Base-by-base conservation (phyloP, 371 early-diverging fungal species). In the Coemansia sp. region DNA sequence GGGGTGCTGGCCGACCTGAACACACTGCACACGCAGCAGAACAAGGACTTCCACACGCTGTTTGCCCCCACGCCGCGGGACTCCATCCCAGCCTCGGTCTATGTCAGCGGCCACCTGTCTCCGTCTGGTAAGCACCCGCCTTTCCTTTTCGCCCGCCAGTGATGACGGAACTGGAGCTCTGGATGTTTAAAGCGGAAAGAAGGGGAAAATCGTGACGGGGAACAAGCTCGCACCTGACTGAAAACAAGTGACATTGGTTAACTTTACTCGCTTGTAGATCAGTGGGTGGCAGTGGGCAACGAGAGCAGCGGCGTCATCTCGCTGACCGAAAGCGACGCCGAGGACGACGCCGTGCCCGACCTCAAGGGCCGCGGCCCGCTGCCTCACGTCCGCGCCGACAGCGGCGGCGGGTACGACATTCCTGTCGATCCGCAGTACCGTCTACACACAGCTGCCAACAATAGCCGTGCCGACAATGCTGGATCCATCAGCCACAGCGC, bases 101-200 rank as follows among this genome's bases (percentile, higher is more conserved):
- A 68, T 35, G 74, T 68, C 36, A 72, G 74, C 61, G 74, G 74
- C 20, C 74, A 72, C 57, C 47, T 72, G 74, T 68, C 74, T n/a
- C 74, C 74, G 0, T 59, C 65, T 8, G 74, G 74, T 72, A 72
- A 68, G 74, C 45, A 41, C n/a, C 16, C 12, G 5, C 30, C 3
- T 30, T 8, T 53, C 9, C 9, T 8, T 26, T 8, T 49, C 12
- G 12, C 49, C 8, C 33, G 14, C 10, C 12, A 45, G 45, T 45
- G 45, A 45, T 45, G 45, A 45, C 45, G 45, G 20, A 45, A 45
- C 8, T 5, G 14, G 45, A n/a, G 8, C 45, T 45, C 16, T 45
- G 16, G 14, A 14, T 42, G n/a, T 4, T 42, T 42, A n/a, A n/a
- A 14, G 42, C n/a, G 2, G 4, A 42, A n/a, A 20, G 16, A 8